Conservation (phyloP, 805 yeast species). For the Zygotorulaspora danielsina region DNA sequence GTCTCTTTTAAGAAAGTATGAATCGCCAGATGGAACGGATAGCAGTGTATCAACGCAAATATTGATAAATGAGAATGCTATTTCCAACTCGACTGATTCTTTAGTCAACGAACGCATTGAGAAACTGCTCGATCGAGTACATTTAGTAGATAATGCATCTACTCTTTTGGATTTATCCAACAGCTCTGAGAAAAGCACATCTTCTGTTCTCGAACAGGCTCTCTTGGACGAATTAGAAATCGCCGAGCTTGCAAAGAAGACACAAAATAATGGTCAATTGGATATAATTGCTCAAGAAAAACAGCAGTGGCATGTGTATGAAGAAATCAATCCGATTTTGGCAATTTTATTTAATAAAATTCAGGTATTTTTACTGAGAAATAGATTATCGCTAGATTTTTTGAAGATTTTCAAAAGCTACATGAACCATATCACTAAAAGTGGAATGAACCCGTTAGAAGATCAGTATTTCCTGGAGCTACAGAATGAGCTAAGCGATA, state of each 20-base stretch:
- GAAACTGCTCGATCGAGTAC: constrained; percentile 13
- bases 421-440: constrained; percentile 15
- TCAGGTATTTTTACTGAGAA: constrained; percentile 26
- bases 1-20: constrained; percentile 5
- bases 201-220: not conserved
- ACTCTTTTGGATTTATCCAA: constrained; percentile 2
- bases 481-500: constrained; percentile 23
- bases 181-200: constrained; percentile 1
- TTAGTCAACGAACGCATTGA: constrained; percentile 15
- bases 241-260: not conserved
- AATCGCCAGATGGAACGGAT: constrained; percentile 3
- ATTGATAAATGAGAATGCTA: constrained; percentile 12
- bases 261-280: not conserved
- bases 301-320: not conserved
- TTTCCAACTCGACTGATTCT: constrained; percentile 21
- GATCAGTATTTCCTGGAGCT: constrained; percentile 23
- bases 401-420: constrained; percentile 26
- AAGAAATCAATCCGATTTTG: constrained; percentile 12
- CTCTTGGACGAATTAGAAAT: not conserved
- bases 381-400: constrained; percentile 26
- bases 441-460: constrained; percentile 20
- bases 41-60: constrained; percentile 17
- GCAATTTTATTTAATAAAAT: constrained; percentile 21
- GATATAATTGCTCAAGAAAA: not conserved
- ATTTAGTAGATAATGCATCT: constrained; percentile 6